phyloP scores from a whole-genome alignment of 495 filamentous ascomycete species.

The Penicillium roqueforti region DNA sequence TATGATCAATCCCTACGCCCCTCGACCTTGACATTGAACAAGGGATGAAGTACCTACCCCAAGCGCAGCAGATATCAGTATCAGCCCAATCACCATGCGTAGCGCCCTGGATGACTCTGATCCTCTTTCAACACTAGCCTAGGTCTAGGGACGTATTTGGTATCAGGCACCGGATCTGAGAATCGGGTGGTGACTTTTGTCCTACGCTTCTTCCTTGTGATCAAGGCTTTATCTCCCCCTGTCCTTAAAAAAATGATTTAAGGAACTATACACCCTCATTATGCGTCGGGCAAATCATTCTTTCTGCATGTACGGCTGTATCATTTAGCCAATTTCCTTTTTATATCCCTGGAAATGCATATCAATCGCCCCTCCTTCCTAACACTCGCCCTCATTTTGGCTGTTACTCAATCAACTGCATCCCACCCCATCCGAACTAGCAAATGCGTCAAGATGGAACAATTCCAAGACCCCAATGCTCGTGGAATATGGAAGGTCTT shows the following conservation, averaged over 20 bases:
- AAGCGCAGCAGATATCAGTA: background rate
- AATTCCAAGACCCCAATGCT: conserved; percentile 1
- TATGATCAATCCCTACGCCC: conserved; percentile 18
- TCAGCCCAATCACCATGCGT: conserved; percentile 13
- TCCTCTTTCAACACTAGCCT: background rate
- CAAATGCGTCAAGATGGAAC: conserved; percentile 10
- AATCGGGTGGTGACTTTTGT: background rate
- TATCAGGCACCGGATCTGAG: background rate
- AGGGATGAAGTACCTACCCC: conserved; percentile 22
- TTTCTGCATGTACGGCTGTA: background rate
- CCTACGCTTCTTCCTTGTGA: background rate
- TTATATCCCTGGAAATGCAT: background rate
- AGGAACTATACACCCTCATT: background rate
- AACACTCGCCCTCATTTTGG: conserved; percentile 9
- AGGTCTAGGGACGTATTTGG: background rate
- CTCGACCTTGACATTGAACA: conserved; percentile 13
- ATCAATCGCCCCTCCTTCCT: background rate
- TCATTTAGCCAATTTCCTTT: background rate
- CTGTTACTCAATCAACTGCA: conserved; percentile 6
- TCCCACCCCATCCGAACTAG: conserved; percentile 15
- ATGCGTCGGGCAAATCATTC: background rate
- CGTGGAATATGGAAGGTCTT: conserved; percentile 11
- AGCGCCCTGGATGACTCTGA: background rate
- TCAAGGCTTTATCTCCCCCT: background rate
- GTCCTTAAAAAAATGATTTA: background rate